Evolutionary conservation across 2,329 filamentous ascomycete species (phyloP).

Genomic region (Aspergillus piperis): DNA sequence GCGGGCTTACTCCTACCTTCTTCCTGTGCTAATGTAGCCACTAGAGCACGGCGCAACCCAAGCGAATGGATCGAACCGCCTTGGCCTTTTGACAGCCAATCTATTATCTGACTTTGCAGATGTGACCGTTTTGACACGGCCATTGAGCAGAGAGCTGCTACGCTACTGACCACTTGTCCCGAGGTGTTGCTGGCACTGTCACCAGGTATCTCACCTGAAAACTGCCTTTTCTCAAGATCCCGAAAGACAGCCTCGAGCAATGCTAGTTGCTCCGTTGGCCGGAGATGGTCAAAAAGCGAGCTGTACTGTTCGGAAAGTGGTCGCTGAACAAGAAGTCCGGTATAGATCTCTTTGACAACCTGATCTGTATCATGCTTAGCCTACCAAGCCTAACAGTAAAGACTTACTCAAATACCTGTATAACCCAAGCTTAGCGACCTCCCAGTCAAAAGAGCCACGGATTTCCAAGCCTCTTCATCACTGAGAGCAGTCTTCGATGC

Average conservation of each 20-base stretch:
- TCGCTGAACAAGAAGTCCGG: conserved; percentile 35
- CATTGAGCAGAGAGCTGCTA: conserved; percentile 57
- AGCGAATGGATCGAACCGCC: conserved; percentile 66
- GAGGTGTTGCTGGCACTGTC: conserved; percentile 11
- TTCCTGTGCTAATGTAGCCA: conserved; percentile 59
- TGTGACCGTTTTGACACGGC: conserved; percentile 52
- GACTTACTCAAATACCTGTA: conserved; percentile 53
- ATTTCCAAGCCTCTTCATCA: conserved; percentile 34
- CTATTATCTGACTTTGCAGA: conserved; percentile 57
- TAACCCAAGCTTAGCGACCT: conserved; percentile 73
- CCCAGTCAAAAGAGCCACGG: conserved; percentile 50
- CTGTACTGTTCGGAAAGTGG: conserved; percentile 34
- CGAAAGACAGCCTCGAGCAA: conserved; percentile 49
- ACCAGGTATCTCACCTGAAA: conserved; percentile 26
- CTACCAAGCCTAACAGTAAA: not conserved
- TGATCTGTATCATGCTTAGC: conserved; percentile 37
- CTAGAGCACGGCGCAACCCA: conserved; percentile 66
- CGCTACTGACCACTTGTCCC: conserved; percentile 54
- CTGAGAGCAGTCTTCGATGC: conserved; percentile 44
- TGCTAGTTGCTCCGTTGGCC: conserved; percentile 51
- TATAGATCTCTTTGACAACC: conserved; percentile 44
- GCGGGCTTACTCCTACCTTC: conserved; percentile 39
- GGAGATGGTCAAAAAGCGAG: conserved; percentile 46
- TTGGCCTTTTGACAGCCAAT: conserved; percentile 66
- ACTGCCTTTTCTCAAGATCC: conserved; percentile 45